Evolutionary conservation across 108 stramenopile genomes (phyloP).

Genomic region (Mayamaea pseudoterrestris): DNA sequence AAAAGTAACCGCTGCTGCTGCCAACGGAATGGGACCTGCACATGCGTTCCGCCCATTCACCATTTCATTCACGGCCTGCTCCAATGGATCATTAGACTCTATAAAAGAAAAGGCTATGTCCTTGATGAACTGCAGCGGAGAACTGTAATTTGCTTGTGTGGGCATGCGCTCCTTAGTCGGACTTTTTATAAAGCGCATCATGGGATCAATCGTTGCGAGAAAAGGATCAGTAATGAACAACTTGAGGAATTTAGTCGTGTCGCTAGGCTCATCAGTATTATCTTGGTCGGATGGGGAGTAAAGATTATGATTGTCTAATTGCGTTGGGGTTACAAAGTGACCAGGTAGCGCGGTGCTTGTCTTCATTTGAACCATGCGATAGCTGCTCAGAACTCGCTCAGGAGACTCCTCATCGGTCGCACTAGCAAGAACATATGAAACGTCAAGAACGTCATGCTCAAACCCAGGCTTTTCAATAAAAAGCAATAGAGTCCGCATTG

Average conservation of each 20-base stretch:
- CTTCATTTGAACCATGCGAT: conserved; percentile 22
- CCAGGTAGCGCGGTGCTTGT: not conserved
- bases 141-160: not conserved
- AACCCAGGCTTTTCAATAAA: conserved; percentile 8
- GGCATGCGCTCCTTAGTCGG: not conserved
- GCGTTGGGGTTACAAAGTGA: no score
- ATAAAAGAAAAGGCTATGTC: not conserved
- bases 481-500: conserved; percentile 2
- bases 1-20: not conserved
- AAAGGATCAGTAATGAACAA: conserved; percentile 3
- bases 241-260: not conserved
- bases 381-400: conserved; percentile 28
- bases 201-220: conserved; percentile 1
- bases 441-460: conserved; percentile 21
- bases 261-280: no score
- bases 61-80: conserved; percentile 7
- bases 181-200: no score
- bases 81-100: conserved; percentile 8
- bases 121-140: no score
- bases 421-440: conserved; percentile 26
- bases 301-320: no score
- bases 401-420: conserved; percentile 29
- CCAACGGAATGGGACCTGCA: conserved; percentile 17
- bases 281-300: not conserved
- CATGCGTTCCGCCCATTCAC: conserved; percentile 20